Percentiles rank a stretch among this genome's conserved stretches.
phyloP scores from a whole-genome alignment of 2,329 filamentous ascomycete species.

The Fusarium buxicola region DNA sequence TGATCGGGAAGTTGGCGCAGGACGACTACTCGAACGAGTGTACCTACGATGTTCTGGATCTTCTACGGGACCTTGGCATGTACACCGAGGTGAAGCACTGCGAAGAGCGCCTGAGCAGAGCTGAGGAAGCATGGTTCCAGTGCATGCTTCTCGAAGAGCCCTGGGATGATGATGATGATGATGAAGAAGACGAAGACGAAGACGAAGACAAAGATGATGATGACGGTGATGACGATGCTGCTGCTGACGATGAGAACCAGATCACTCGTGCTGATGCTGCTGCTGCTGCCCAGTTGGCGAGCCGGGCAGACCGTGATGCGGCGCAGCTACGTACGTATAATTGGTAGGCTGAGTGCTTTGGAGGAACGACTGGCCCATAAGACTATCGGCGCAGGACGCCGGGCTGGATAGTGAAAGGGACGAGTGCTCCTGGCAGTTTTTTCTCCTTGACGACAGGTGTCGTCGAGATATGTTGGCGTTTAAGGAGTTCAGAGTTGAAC shows the following conservation, averaged over 20 bases:
- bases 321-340: too few relatives aligned
- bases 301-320: too few relatives aligned
- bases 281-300: too few relatives aligned
- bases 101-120: constrained; percentile 40
- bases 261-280: background rate
- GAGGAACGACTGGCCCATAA: background rate
- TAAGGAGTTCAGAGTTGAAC: background rate
- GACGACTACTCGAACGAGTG: constrained; percentile 12
- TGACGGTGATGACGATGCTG: background rate
- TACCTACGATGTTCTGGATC: constrained; percentile 52
- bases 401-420: background rate
- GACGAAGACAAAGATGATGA: background rate
- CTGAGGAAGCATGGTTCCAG: constrained; percentile 44
- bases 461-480: background rate
- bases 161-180: background rate
- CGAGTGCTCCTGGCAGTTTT: background rate
- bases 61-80: constrained; percentile 51
- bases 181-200: background rate
- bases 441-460: background rate
- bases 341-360: too few relatives aligned
- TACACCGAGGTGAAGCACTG: constrained; percentile 46
- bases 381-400: background rate
- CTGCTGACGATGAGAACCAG: too few relatives aligned
- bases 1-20: constrained; percentile 41
- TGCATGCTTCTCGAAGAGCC: constrained; percentile 25